phyloP scores from a whole-genome alignment of 768 basidiomycete genomes.

The Termitomyces sp. region DNA sequence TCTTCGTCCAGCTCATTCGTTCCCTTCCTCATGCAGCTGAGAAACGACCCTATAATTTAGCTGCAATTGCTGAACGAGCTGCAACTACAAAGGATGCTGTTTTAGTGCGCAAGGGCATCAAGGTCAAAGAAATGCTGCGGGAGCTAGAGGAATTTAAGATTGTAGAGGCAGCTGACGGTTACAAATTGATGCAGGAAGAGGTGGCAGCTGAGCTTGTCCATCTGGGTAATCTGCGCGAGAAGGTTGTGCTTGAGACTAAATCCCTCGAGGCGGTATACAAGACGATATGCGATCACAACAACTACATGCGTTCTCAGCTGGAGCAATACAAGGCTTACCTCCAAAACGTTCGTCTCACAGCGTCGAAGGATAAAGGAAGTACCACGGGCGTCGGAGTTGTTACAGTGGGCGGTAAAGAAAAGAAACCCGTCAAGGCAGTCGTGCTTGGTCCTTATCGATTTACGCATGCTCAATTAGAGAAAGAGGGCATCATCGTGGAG shows the following conservation, averaged over 20 bases:
- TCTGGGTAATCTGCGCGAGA: conserved; percentile 93
- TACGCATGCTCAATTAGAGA: conserved; percentile 97
- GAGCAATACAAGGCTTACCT: conserved; percentile 99
- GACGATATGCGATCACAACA: conserved; percentile 99
- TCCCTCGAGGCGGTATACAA: conserved; percentile 97
- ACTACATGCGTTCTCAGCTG: conserved; percentile 90
- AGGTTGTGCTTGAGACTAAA: conserved; percentile 88
- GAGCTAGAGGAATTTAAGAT: conserved; percentile 90
- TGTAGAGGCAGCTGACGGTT: conserved; percentile 77
- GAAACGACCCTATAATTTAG: conserved; percentile 84
- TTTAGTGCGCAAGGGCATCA: conserved; percentile 95
- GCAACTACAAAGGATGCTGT: conserved; percentile 97
- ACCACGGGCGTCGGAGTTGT: conserved; percentile 91
- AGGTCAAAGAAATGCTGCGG: conserved; percentile 98
- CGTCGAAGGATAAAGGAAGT: conserved; percentile 83
- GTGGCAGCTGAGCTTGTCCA: conserved; percentile 93
- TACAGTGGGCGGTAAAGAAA: conserved; percentile 95
- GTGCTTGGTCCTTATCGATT: conserved; percentile 95
- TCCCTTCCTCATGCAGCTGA: conserved; percentile 84
- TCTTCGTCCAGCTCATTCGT: conserved; percentile 95
- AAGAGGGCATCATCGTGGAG: conserved; percentile 98
- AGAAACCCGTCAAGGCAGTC: conserved; percentile 80
- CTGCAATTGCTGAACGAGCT: conserved; percentile 86
- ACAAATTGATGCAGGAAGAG: conserved; percentile 96
- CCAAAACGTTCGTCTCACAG: conserved; percentile 91